Percentiles rank a stretch among this genome's conserved stretches.
Evolutionary conservation across 169 alveolate species (phyloP).

Genomic region (Theileria annulata): DNA sequence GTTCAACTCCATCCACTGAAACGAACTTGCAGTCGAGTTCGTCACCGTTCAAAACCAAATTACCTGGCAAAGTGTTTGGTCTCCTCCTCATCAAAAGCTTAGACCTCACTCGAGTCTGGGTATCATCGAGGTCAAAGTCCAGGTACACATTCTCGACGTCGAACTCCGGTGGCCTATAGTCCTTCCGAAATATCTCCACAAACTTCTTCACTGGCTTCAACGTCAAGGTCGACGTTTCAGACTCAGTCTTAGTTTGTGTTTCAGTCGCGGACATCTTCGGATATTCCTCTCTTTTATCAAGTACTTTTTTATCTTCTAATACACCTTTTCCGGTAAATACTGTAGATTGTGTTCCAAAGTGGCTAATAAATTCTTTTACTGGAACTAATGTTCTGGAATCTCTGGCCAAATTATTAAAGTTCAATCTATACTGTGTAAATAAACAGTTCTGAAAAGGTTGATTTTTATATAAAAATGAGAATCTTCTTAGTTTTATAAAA

Average conservation of each 20-base stretch:
- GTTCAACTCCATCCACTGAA: slow-evolving; percentile 71
- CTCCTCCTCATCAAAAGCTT: slow-evolving; percentile 67
- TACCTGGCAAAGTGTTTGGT: slow-evolving; percentile 73
- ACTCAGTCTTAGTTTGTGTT: slow-evolving; percentile 27
- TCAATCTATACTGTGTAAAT: background rate
- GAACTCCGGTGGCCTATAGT: slow-evolving; percentile 83
- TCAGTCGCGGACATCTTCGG: slow-evolving; percentile 18
- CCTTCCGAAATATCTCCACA: slow-evolving; percentile 79
- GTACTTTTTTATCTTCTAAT: background rate
- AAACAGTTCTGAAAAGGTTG: background rate
- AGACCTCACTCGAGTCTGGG: slow-evolving; percentile 70
- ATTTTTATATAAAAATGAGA: background rate
- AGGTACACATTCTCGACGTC: slow-evolving; percentile 76
- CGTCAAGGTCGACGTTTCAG: slow-evolving; percentile 44
- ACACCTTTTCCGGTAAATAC: background rate
- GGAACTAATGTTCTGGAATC: background rate
- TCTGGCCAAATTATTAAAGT: background rate
- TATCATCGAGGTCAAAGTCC: slow-evolving; percentile 75
- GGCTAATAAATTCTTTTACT: background rate
- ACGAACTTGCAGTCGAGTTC: slow-evolving; percentile 80
- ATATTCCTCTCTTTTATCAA: background rate
- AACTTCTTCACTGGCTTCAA: slow-evolving; percentile 70
- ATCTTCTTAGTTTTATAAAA: background rate
- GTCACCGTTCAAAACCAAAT: slow-evolving; percentile 85
- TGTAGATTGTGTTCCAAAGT: background rate